Base-by-base conservation (phyloP, 768 basidiomycete species). In the Agaricus subrufescens region DNA sequence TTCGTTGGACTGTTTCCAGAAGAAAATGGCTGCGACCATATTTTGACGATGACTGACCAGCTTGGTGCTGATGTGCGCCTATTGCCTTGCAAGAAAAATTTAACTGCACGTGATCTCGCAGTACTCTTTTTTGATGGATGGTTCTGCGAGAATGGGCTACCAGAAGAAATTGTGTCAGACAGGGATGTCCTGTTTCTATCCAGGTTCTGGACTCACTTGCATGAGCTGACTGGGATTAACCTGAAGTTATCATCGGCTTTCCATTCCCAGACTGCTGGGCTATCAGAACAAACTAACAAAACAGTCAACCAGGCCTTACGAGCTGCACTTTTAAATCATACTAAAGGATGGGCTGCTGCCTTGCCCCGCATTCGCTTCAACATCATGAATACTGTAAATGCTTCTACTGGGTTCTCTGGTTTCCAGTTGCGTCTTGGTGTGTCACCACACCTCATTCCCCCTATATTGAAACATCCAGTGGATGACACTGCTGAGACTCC, bases 331-430 rank as follows among this genome's bases (percentile, higher is more conserved):
- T 25, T 54, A 0, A 66, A 72, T 26, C 72, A 76, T 57, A 60
- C 19, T 19, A 19, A 54, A 3, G 70, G 67, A 0, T 78, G 73
- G 75, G 60, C 63, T 0, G 14, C 25, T 0, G 61, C 63, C 0
- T 58, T 76, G 0, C 73, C 70, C 0, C 46, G 45, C 0, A 56
- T 75, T 0, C 54, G 68, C 2, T 75, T 74, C 53, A 56, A 61
- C 3, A 54, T 73, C 4, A 76, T 75, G 69, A 71, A 70, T 43
- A 68, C 67, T 0, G 61, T 67, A 0, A 74, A 73, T 44, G 42
- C 54, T 0, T 67, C 70, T 0, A 73, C 19, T 0, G 69, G 70
- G 0, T 73, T 66, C 46, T 66, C 65, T 0, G 63, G 62, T 2
- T 76, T 76, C 56, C 66, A 72, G 25, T 57, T 74, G 30, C 62